These are phyloP conservation scores for Colletotrichum salicis DNA, from an alignment of 2,329 filamentous ascomycete genomes.

Conservation along the genomic window DNA sequence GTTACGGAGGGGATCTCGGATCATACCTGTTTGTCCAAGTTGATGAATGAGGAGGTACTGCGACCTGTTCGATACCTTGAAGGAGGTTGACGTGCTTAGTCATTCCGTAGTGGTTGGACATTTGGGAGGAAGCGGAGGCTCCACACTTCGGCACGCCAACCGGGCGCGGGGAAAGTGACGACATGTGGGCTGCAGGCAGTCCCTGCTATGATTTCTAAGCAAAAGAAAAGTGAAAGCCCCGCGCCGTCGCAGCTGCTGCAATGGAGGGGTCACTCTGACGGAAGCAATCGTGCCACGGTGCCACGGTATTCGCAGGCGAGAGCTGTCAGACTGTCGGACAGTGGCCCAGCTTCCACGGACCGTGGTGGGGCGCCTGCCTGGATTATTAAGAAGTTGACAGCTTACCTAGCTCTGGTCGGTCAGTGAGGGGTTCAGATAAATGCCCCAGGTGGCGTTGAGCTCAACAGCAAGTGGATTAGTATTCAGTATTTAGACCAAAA, in stretches of 20 bases:
- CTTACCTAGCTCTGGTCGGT: background rate
- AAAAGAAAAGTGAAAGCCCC: background rate
- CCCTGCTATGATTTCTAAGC: constrained; percentile 29
- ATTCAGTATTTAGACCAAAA: constrained; percentile 12
- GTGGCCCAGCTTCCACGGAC: background rate
- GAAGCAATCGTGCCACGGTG: constrained; percentile 10
- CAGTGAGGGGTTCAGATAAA: constrained; percentile 21
- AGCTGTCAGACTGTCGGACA: constrained; percentile 11
- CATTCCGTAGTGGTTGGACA: background rate
- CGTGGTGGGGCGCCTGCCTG: constrained; percentile 5
- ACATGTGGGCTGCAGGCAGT: background rate
- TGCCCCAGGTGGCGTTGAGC: background rate
- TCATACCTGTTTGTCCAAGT: background rate
- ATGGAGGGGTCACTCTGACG: constrained; percentile 28
- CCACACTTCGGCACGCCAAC: background rate
- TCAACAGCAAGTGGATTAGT: constrained; percentile 5
- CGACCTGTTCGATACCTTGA: background rate
- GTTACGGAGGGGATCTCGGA: background rate
- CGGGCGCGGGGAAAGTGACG: constrained; percentile 6
- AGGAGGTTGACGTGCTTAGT: background rate
- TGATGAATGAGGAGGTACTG: background rate
- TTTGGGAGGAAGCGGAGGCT: background rate
- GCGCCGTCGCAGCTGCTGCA: background rate
- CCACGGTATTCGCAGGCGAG: background rate
- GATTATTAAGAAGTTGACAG: constrained; percentile 15